These are phyloP conservation scores for Colletotrichum lentis DNA, from an alignment of 2,329 filamentous ascomycete genomes.

Conservation along the genomic window DNA sequence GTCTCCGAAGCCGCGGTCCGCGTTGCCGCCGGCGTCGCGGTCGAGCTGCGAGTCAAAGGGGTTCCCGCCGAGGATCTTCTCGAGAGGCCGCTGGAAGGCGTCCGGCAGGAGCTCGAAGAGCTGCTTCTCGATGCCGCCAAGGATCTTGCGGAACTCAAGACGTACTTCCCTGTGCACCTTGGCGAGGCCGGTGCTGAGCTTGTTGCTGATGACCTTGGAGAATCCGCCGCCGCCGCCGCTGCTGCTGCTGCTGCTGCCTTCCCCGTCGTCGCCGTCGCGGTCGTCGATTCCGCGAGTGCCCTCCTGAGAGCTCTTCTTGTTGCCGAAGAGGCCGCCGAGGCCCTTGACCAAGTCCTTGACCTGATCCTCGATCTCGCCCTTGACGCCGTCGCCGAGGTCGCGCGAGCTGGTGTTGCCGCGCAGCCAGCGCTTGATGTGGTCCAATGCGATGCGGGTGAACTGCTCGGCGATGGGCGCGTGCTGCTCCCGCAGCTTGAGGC, in stretches of 20 bases:
- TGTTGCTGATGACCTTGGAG: constrained; percentile 57
- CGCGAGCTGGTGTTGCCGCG: constrained; percentile 53
- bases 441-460: constrained; percentile 56
- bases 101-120: constrained; percentile 57
- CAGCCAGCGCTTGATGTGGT: constrained; percentile 57
- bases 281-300: constrained; percentile 46
- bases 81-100: constrained; percentile 53
- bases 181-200: constrained; percentile 55
- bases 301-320: constrained; percentile 45
- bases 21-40: constrained; percentile 43
- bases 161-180: constrained; percentile 56
- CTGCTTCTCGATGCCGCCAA: constrained; percentile 55
- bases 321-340: constrained; percentile 52
- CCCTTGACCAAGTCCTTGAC: constrained; percentile 57
- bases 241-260: constrained; percentile 44
- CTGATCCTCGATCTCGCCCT: constrained; percentile 55
- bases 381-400: constrained; percentile 54
- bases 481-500: constrained; percentile 51
- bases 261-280: constrained; percentile 41
- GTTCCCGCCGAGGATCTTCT: constrained; percentile 57
- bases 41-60: constrained; percentile 56
- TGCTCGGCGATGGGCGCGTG: constrained; percentile 56
- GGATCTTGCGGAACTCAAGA: constrained; percentile 55
- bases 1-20: constrained; percentile 53
- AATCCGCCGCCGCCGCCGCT: no score